Percentiles rank a stretch among this genome's conserved stretches.
These are phyloP conservation scores for Fusarium sp. DNA, from an alignment of 2,329 filamentous ascomycete genomes.

Conservation along the genomic window DNA sequence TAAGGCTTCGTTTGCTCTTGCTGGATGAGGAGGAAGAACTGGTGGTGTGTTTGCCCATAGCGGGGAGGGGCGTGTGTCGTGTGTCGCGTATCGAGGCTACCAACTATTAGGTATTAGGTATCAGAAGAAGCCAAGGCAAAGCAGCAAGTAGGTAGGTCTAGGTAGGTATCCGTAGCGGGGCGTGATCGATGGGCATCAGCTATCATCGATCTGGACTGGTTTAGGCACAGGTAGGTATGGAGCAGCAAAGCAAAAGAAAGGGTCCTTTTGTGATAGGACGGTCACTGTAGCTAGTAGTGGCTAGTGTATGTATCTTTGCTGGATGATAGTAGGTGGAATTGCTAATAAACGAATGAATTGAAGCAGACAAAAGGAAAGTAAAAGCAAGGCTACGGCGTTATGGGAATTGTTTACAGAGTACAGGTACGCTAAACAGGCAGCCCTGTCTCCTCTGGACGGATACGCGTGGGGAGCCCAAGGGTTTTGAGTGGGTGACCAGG, in stretches of 20 bases:
- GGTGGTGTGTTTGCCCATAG: constrained; percentile 45
- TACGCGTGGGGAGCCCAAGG: constrained; percentile 33
- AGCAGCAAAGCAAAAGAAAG: constrained; percentile 11
- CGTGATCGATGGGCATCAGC: constrained; percentile 24
- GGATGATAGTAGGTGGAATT: not conserved
- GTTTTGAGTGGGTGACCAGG: constrained; percentile 35
- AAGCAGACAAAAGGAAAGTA: not conserved
- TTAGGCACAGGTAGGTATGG: constrained; percentile 21
- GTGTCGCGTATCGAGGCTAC: constrained; percentile 14
- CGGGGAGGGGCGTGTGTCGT: constrained; percentile 36
- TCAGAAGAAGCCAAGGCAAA: constrained; percentile 7
- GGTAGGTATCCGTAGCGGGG: constrained; percentile 9
- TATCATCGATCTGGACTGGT: constrained; percentile 20
- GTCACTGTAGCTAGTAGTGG: too few species aligned
- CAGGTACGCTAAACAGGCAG: constrained; percentile 10
- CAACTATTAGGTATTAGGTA: not conserved
- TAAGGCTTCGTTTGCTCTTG: constrained; percentile 40
- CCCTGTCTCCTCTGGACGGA: constrained; percentile 18
- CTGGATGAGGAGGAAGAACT: constrained; percentile 32
- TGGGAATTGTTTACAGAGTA: constrained; percentile 2
- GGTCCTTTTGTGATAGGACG: not conserved
- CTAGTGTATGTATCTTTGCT: not conserved
- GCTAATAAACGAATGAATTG: constrained; percentile 3
- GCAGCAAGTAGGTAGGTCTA: not conserved
- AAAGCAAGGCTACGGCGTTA: constrained; percentile 32